Base-by-base conservation (phyloP, 2,329 filamentous ascomycete genomes). In the Trichoderma sp. region DNA sequence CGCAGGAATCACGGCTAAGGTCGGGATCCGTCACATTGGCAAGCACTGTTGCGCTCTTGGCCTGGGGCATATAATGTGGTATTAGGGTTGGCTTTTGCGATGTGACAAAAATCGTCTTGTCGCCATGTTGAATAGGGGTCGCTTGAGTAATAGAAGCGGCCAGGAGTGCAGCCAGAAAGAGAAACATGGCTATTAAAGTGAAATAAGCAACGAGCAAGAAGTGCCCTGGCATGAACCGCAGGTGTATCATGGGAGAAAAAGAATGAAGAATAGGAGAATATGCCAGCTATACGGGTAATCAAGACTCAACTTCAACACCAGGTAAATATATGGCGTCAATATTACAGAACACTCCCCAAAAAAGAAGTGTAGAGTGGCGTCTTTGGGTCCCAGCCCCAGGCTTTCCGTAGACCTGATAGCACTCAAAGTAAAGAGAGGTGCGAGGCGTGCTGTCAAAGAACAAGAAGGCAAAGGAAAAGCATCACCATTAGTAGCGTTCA, bases 401-500 rank as follows among this genome's bases (percentile, higher is more conserved):
- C 29, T 32, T 34, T 42, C 63, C 39, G 52, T 50, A 39, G 39
- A 39, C 32, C 37, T 42, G 53, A 22, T 34, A 53, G 29, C 34
- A 13, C 34, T 56, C 39, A 15, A 32, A 8, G 29, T 19, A 13
- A 66, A 42, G 15, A 15, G 52, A 56, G 32, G 9, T 22, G 17
- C 32, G 63, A 66, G 53, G 45, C 63, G 32, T 39, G 60, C 60
- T 29, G 17, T 58, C 27, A 12, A 29, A n/a, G 34, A 9, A 27
- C 9, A 39, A 39, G 12, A 58, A 22, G 54, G 32, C n/a, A 15
- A 59, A 19, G 48, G 29, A 19, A 48, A 25, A 88, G 87, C 1
- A 86, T 97, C 70, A 86, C 61, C 61, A 61, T 27, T n/a, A 27
- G 13, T 58, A 48, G 58, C 39, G 34, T 39, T 42, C 22, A n/a